A percentile compares a stretch with the other conserved stretches of the same genome.
These are phyloP conservation scores for Apophysomyces variabilis DNA, from an alignment of 371 early-diverging fungal species.

Conservation along the genomic window DNA sequence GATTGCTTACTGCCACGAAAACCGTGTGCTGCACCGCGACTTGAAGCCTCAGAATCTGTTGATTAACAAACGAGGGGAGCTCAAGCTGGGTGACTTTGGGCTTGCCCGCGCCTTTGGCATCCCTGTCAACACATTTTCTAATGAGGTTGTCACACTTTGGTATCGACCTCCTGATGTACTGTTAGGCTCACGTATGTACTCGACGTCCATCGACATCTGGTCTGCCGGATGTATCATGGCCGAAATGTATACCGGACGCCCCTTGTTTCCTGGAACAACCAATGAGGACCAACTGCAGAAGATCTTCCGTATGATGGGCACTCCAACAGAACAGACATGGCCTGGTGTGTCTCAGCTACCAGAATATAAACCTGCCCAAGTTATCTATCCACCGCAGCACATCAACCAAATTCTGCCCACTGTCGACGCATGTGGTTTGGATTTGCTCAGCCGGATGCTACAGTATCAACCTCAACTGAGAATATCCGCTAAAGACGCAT, in stretches of 20 bases:
- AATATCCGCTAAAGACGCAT: conserved; percentile 90
- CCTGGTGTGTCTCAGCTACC: conserved; percentile 96
- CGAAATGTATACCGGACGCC: conserved; percentile 91
- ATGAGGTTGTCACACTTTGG: conserved; percentile 98
- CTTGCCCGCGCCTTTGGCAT: conserved; percentile 49
- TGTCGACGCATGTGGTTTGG: conserved; percentile 77
- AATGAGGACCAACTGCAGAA: conserved; percentile 98
- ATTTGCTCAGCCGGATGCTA: conserved; percentile 81
- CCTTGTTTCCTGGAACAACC: conserved; percentile 95
- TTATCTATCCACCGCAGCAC: conserved; percentile 79
- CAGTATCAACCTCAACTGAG: conserved; percentile 94
- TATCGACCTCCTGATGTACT: conserved; percentile 96
- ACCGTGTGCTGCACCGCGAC: conserved; percentile 92
- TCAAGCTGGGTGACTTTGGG: conserved; percentile 97
- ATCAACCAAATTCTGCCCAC: conserved; percentile 75
- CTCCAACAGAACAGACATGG: conserved; percentile 89
- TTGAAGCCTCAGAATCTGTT: conserved; percentile 92
- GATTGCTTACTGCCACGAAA: conserved; percentile 90
- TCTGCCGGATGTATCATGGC: conserved; percentile 97
- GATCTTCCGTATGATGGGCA: conserved; percentile 97
- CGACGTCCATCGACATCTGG: conserved; percentile 92
- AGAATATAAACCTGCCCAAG: conserved; percentile 97
- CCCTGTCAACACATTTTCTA: conserved; percentile 95
- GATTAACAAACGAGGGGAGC: conserved; percentile 79
- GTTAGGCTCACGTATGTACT: conserved; percentile 88